A percentile compares a stretch with the other conserved stretches of the same genome.
phyloP scores from a whole-genome alignment of 2,329 filamentous ascomycete genomes.

The Aspergillus arachidicola region DNA sequence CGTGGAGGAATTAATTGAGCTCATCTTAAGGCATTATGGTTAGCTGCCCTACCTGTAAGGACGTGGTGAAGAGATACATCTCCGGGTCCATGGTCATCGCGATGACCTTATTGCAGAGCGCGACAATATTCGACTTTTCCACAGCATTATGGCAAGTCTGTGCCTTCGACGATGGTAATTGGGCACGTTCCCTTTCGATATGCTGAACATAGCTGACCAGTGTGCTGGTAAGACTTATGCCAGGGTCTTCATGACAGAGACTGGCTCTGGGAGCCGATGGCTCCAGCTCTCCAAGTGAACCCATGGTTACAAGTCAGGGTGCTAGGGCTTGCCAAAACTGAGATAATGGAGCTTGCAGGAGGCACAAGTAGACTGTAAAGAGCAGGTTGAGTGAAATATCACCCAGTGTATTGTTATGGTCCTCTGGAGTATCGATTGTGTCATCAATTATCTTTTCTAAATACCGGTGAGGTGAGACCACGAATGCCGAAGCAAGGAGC shows the following conservation, averaged over 20 bases:
- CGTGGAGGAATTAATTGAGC: background rate
- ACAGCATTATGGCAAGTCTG: background rate
- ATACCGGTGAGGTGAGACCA: background rate
- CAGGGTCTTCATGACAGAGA: background rate
- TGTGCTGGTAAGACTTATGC: background rate
- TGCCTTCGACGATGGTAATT: background rate
- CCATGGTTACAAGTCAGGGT: background rate
- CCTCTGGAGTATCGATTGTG: background rate
- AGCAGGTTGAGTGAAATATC: background rate
- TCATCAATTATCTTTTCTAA: background rate
- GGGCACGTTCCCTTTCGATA: background rate
- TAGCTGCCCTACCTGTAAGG: background rate
- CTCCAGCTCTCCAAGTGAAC: background rate
- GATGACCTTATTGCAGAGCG: background rate
- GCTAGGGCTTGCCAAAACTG: background rate
- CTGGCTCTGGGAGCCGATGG: background rate
- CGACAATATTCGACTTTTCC: background rate
- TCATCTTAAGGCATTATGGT: background rate
- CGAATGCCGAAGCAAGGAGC: background rate
- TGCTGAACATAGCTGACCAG: background rate
- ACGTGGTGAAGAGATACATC: background rate
- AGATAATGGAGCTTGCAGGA: no score
- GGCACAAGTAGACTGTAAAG: background rate
- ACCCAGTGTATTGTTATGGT: background rate
- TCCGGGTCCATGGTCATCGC: background rate